Conservation (phyloP, 495 filamentous ascomycete species). For the Penicillium paradoxum region DNA sequence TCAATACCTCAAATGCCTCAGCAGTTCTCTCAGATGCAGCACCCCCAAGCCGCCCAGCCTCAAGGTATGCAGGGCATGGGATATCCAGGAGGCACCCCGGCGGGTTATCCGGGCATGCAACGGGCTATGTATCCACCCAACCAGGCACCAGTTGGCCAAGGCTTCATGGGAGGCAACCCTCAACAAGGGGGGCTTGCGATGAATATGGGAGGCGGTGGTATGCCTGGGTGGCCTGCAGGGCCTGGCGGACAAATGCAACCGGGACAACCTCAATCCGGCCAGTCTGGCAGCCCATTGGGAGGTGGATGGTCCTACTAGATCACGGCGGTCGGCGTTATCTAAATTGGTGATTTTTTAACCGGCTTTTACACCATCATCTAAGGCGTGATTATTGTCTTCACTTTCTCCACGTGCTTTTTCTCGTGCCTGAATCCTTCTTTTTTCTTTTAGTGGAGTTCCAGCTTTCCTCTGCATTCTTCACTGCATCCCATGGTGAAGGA, state of each 20-base stretch:
- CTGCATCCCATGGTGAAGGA: slow-evolving; percentile 21
- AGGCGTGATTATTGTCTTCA: slow-evolving; percentile 10
- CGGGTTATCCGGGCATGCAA: slow-evolving; percentile 36
- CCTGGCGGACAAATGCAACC: slow-evolving; percentile 39
- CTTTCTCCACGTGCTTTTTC: slow-evolving; percentile 18
- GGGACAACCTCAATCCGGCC: slow-evolving; percentile 40
- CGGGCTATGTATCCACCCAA: slow-evolving; percentile 41
- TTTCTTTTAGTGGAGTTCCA: slow-evolving; percentile 24
- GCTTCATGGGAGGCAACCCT: slow-evolving; percentile 37
- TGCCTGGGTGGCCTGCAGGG: slow-evolving; percentile 38
- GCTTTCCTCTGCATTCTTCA: slow-evolving; percentile 4
- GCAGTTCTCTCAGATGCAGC: slow-evolving; percentile 43
- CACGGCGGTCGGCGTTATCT: slow-evolving; percentile 23
- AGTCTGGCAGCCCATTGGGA: slow-evolving; percentile 40
- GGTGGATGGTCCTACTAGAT: slow-evolving; percentile 43
- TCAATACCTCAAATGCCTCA: slow-evolving; percentile 40
- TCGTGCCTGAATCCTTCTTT: slow-evolving; percentile 16
- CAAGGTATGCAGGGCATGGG: slow-evolving; percentile 48
- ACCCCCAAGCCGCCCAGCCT: slow-evolving; percentile 55
- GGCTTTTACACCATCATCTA: slow-evolving; percentile 11
- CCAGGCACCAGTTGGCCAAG: slow-evolving; percentile 36
- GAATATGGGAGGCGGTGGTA: slow-evolving; percentile 36
- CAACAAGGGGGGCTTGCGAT: slow-evolving; percentile 40
- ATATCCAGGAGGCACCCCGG: slow-evolving; percentile 33
- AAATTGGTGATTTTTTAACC: slow-evolving; percentile 24